Conservation (phyloP, 371 early-diverging fungal genomes). For the Blakeslea trispora region DNA sequence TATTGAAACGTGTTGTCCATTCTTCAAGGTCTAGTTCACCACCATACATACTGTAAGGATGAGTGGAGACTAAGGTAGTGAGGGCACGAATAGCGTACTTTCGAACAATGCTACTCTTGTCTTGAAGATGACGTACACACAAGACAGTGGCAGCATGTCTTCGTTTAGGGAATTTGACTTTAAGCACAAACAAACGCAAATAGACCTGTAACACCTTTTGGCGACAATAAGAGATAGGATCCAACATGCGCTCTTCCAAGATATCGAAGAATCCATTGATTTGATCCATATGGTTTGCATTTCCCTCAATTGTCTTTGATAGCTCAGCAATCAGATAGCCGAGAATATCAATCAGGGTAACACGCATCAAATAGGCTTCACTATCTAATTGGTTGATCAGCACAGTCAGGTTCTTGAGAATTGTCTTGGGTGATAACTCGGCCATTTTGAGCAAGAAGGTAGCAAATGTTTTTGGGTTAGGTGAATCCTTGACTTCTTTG, state of each 20-base stretch:
- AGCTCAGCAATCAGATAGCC: constrained; percentile 78
- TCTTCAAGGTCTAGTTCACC: constrained; percentile 71
- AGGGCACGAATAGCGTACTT: constrained; percentile 87
- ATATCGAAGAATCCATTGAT: constrained; percentile 81
- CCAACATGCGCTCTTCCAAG: constrained; percentile 89
- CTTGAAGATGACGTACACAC: constrained; percentile 79
- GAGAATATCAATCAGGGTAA: constrained; percentile 84
- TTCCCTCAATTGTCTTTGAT: constrained; percentile 59
- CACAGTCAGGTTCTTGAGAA: constrained; percentile 84
- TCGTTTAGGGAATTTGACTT: constrained; percentile 79
- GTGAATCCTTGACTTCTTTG: constrained; percentile 66
- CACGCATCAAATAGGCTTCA: constrained; percentile 84
- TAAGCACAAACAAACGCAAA: constrained; percentile 74
- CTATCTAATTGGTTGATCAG: constrained; percentile 85
- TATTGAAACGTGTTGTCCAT: constrained; percentile 65
- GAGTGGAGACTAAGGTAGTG: constrained; percentile 76
- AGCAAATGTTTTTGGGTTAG: constrained; percentile 81
- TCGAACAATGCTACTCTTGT: constrained; percentile 88
- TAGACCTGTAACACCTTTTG: constrained; percentile 88
- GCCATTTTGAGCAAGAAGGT: constrained; percentile 83
- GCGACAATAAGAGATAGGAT: constrained; percentile 79
- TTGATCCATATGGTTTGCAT: constrained; percentile 61
- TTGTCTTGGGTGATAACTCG: constrained; percentile 75
- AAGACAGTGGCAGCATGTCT: constrained; percentile 73
- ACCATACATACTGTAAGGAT: constrained; percentile 90